Percentiles rank a stretch among this genome's conserved stretches.
Evolutionary conservation across 306 rosid species (phyloP).

Genomic region (Cucurbita argyrosperma): DNA sequence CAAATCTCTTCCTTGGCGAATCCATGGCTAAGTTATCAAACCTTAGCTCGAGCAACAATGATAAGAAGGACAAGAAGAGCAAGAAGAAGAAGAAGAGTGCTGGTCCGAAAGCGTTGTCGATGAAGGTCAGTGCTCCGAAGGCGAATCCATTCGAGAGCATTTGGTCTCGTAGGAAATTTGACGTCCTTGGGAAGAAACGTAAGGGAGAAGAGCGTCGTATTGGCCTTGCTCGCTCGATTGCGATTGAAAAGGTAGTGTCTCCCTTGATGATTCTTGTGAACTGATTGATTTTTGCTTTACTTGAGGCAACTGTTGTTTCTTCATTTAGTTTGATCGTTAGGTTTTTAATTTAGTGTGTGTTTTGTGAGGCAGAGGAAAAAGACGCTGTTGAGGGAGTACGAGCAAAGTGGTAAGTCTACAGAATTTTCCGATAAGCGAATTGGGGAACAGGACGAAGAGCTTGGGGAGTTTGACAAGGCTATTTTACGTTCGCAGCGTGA

Average conservation of each 20-base stretch:
- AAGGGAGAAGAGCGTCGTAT: conserved; percentile 69
- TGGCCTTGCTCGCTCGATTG: conserved; percentile 64
- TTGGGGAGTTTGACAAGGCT: conserved; percentile 74
- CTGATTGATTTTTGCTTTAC: background rate
- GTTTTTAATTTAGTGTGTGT: background rate
- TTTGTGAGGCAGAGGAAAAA: conserved; percentile 46
- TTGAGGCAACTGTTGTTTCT: no score
- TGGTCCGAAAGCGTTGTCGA: conserved; percentile 42
- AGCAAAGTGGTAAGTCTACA: conserved; percentile 47
- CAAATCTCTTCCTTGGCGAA: background rate
- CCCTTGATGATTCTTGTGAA: background rate
- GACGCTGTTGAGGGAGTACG: conserved; percentile 68
- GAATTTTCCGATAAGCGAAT: conserved; percentile 64
- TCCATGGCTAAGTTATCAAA: conserved; percentile 25
- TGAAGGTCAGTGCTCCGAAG: conserved; percentile 48
- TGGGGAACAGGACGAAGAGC: conserved; percentile 50
- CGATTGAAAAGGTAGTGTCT: conserved; percentile 37
- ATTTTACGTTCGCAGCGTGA: conserved; percentile 73
- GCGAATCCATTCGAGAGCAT: conserved; percentile 60
- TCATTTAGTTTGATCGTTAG: background rate
- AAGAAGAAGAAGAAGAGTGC: conserved; percentile 31
- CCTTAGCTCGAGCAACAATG: conserved; percentile 4
- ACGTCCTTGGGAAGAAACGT: conserved; percentile 64
- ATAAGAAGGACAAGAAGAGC: conserved; percentile 5
- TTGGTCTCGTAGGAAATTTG: conserved; percentile 68